Evolutionary conservation across 371 early-diverging fungal species (phyloP).

Genomic region (Phascolomyces articulosus): DNA sequence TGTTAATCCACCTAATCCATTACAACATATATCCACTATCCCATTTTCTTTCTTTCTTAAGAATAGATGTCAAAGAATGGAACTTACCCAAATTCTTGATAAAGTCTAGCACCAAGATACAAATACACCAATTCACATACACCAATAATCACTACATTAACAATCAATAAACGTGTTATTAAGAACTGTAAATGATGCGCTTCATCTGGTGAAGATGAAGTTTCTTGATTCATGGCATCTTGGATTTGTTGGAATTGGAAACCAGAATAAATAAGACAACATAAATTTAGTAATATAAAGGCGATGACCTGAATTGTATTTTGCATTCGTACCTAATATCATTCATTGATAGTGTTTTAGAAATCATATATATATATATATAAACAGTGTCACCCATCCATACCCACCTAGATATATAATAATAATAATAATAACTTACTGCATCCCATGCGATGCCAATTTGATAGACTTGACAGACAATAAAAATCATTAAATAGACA

Average conservation of each 20-base stretch:
- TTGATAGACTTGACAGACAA: slow-evolving; percentile 74
- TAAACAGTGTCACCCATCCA: too few relatives aligned
- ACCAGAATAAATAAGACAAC: slow-evolving; percentile 77
- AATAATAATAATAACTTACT: slow-evolving; percentile 54
- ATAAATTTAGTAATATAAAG: slow-evolving; percentile 79
- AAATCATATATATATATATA: too few relatives aligned
- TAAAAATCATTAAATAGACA: slow-evolving; percentile 80
- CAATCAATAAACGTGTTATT: slow-evolving; percentile 41
- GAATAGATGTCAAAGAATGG: too few relatives aligned
- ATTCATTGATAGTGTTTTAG: too few relatives aligned
- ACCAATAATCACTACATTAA: slow-evolving; percentile 44
- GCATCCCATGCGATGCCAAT: slow-evolving; percentile 77
- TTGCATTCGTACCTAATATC: slow-evolving; percentile 67
- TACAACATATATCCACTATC: too few relatives aligned
- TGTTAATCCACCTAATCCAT: too few relatives aligned
- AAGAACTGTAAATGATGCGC: slow-evolving; percentile 10
- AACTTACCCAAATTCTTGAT: slow-evolving; percentile 81
- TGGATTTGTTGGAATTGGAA: slow-evolving; percentile 66
- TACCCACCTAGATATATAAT: too few relatives aligned
- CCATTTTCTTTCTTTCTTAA: too few relatives aligned
- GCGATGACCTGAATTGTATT: slow-evolving; percentile 92
- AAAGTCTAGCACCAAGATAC: slow-evolving; percentile 59
- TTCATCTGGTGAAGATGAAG: not conserved
- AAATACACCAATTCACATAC: slow-evolving; percentile 44
- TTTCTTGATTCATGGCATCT: slow-evolving; percentile 29